phyloP scores from a whole-genome alignment of 768 basidiomycete species.

The Pleurotus cornucopiae region DNA sequence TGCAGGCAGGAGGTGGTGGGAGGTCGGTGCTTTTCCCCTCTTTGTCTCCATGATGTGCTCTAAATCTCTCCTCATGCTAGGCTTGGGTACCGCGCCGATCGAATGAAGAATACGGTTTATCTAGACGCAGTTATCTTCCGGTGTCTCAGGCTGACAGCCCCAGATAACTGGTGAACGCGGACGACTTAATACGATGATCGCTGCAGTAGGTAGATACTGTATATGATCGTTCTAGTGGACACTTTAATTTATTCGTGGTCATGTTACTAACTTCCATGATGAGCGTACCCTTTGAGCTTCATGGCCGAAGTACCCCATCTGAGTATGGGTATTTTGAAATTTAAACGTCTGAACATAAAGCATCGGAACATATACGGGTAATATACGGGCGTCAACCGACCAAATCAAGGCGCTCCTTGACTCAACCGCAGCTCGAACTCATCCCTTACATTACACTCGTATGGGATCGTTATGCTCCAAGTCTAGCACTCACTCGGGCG shows the following conservation, averaged over 20 bases:
- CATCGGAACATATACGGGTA: not conserved
- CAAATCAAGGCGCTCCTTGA: not conserved
- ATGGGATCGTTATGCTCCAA: constrained; percentile 65
- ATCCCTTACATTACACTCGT: not conserved
- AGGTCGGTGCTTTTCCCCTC: constrained; percentile 46
- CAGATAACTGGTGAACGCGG: not conserved
- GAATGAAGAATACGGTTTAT: constrained; percentile 31
- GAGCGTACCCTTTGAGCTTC: too few relatives aligned
- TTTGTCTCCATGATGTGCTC: constrained; percentile 1
- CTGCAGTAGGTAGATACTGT: too few relatives aligned
- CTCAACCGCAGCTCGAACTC: too few relatives aligned
- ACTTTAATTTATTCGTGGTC: too few relatives aligned
- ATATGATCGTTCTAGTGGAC: too few relatives aligned
- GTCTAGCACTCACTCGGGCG: constrained; percentile 36
- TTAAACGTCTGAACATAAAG: constrained; percentile 38
- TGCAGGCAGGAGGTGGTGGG: constrained; percentile 74
- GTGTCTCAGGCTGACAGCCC: constrained; percentile 10
- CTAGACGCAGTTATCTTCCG: constrained; percentile 5
- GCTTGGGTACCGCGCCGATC: constrained; percentile 55
- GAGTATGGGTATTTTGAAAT: constrained; percentile 32
- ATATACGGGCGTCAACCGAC: not conserved
- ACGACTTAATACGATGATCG: not conserved
- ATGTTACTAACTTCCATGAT: too few relatives aligned
- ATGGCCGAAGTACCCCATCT: not conserved
- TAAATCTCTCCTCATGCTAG: constrained; percentile 22